These are phyloP conservation scores for Chlorencoelia australis DNA, from an alignment of 2,329 filamentous ascomycete species.

Conservation along the genomic window DNA sequence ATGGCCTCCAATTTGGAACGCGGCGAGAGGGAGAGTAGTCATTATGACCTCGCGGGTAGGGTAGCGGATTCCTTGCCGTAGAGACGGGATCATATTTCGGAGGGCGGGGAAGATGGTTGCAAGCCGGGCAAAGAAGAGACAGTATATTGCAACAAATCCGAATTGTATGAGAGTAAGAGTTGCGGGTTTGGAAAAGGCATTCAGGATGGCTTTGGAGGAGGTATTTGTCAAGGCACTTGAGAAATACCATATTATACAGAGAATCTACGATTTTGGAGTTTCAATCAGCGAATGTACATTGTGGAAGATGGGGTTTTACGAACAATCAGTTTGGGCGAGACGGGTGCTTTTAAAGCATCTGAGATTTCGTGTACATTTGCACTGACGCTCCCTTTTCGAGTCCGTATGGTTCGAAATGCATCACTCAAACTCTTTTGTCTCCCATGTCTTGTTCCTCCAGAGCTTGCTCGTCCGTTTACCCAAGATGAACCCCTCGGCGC, in stretches of 20 bases:
- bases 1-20: conserved; percentile 89
- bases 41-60: conserved; percentile 74
- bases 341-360: conserved; percentile 77
- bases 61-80: conserved; percentile 73
- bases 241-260: conserved; percentile 88
- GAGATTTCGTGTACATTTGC: conserved; percentile 91
- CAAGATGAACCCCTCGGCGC: conserved; percentile 14
- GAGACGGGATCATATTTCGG: conserved; percentile 61
- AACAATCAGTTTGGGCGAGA: conserved; percentile 85
- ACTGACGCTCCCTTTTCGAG: conserved; percentile 73
- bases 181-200: conserved; percentile 79
- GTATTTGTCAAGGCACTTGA: conserved; percentile 95
- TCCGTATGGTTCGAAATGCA: conserved; percentile 74
- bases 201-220: conserved; percentile 93
- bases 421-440: conserved; percentile 83
- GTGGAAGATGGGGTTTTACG: conserved; percentile 20
- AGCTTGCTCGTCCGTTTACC: conserved; percentile 16
- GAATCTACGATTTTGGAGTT: conserved; percentile 42
- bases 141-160: conserved; percentile 82
- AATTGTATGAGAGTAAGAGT: conserved; percentile 92
- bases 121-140: conserved; percentile 67
- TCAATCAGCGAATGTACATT: conserved; percentile 12
- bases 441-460: conserved; percentile 40
- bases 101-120: conserved; percentile 63
- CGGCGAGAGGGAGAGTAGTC: conserved; percentile 81